Evolutionary conservation across 352 stramenopile species (phyloP), one percentile per base, ranked within the genome.

Genomic region (Phytopythium sindhum): DNA sequence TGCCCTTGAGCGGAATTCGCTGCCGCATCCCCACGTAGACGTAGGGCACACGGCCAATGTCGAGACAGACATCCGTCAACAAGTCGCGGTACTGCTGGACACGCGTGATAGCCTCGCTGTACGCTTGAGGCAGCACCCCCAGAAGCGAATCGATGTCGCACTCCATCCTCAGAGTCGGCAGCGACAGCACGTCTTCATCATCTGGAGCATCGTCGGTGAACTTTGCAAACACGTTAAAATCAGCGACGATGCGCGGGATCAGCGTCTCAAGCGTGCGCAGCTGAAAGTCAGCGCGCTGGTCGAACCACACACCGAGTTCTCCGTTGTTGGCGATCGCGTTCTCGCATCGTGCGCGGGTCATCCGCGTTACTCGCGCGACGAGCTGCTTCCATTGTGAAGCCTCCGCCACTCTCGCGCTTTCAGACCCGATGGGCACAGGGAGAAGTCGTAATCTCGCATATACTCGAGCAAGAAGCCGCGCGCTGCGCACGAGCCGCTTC

Each of bases 41-140:
- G 23, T 70, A 72, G 2, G 70, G 72, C 42, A 70, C 42, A 1
- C 74, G 65, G 0, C 78, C 70, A 0, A 78, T 53, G 28, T 87
- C 74, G 12, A 89, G 29, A 24, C 64, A 77, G 3, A 87, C 50
- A 15, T 86, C 74, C 0, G 83, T 65, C 2, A 89, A 66, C 52
- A 54, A 47, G 14, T 59, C 54, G 3, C 54, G 45, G 37, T 71
- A 74, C 9, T 68, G 42, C 35, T 67, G 57, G 21, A 81, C 67
- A 0, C 4, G 45, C 9, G 45, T 37, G 39, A 82, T 67, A 14
- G 69, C 63, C 19, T 73, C 17, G 52, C 52, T 51, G 58, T 75
- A 81, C 0, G 60, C 35, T 26, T 2, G 3, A 11, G 72, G 74
- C 14, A 83, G 65, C 9, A 87, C 57, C 0, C 65, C 21, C 0